Conservation (phyloP, 768 basidiomycete species). For the Russula sp. region DNA sequence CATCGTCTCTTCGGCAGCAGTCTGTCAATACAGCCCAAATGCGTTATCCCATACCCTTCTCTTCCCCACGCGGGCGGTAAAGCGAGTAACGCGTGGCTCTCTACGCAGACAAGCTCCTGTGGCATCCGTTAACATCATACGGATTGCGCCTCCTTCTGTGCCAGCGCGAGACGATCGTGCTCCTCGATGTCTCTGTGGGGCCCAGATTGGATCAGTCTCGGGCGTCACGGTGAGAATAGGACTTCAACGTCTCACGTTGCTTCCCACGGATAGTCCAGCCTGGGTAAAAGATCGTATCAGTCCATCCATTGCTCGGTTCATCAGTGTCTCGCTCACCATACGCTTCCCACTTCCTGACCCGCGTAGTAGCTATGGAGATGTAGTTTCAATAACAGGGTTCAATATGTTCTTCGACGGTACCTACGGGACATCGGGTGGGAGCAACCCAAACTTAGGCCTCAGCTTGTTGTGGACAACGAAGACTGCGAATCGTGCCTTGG, state of each 20-base stretch:
- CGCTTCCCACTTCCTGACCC: constrained; percentile 64
- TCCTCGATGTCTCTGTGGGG: constrained; percentile 60
- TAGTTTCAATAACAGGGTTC: neutral
- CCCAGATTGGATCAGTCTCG: constrained; percentile 12
- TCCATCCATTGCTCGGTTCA: constrained; percentile 2
- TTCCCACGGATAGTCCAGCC: constrained; percentile 87
- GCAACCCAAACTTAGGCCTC: constrained; percentile 72
- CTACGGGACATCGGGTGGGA: constrained; percentile 63
- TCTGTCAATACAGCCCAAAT: neutral
- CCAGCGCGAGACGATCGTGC: constrained; percentile 55
- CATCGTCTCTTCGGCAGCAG: neutral
- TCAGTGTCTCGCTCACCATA: constrained; percentile 49
- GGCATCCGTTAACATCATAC: neutral
- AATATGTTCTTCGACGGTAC: constrained; percentile 23
- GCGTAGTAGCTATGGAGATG: constrained; percentile 55
- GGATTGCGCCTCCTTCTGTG: constrained; percentile 12
- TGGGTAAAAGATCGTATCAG: constrained; percentile 26
- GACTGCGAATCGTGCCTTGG: constrained; percentile 73
- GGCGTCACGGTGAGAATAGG: neutral
- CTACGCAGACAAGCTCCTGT: neutral
- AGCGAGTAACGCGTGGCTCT: neutral
- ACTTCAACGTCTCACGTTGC: constrained; percentile 46
- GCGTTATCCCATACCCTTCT: neutral
- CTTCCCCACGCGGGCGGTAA: neutral
- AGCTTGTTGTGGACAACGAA: constrained; percentile 96